Evolutionary conservation across 1,284 basidiomycete genomes (phyloP).

Genomic region (Pseudozyma tsukubaensis): DNA sequence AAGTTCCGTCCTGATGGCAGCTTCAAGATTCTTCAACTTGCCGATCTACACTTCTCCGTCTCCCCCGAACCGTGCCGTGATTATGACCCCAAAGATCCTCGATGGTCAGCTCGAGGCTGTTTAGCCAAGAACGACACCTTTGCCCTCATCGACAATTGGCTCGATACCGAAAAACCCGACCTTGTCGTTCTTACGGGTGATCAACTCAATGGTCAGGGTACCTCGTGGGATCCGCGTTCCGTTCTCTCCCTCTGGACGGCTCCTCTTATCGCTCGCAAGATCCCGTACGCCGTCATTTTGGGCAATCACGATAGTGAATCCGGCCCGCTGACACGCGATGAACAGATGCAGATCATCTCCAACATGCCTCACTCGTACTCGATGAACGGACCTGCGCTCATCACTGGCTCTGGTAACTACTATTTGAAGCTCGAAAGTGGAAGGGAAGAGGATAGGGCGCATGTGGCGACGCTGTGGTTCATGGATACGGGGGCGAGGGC

Average conservation of each 20-base stretch:
- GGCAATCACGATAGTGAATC: slow-evolving; percentile 77
- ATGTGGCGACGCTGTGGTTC: slow-evolving; percentile 90
- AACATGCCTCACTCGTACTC: slow-evolving; percentile 86
- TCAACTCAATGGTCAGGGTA: slow-evolving; percentile 75
- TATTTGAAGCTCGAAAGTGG: slow-evolving; percentile 33
- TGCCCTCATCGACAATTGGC: slow-evolving; percentile 50
- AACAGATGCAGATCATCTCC: slow-evolving; percentile 77
- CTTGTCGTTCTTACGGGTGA: slow-evolving; percentile 77
- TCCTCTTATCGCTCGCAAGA: slow-evolving; percentile 78
- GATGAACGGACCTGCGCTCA: slow-evolving; percentile 79
- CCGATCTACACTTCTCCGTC: slow-evolving; percentile 64
- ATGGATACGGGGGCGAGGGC: slow-evolving; percentile 81
- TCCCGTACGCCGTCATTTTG: slow-evolving; percentile 90
- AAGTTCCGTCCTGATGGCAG: slow-evolving; percentile 53
- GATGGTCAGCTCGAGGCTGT: slow-evolving; percentile 27
- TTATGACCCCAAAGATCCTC: slow-evolving; percentile 26
- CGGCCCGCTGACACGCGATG: slow-evolving; percentile 50
- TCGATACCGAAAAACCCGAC: slow-evolving; percentile 84
- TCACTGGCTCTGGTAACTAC: slow-evolving; percentile 70
- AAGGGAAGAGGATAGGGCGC: slow-evolving; percentile 73
- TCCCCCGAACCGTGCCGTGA: slow-evolving; percentile 59
- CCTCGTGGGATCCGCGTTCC: slow-evolving; percentile 85
- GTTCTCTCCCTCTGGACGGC: slow-evolving; percentile 87
- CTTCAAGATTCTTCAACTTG: slow-evolving; percentile 65
- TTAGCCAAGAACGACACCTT: slow-evolving; percentile 56